Conservation (phyloP, 2,329 filamentous ascomycete species). For the Macrophomina tecta region DNA sequence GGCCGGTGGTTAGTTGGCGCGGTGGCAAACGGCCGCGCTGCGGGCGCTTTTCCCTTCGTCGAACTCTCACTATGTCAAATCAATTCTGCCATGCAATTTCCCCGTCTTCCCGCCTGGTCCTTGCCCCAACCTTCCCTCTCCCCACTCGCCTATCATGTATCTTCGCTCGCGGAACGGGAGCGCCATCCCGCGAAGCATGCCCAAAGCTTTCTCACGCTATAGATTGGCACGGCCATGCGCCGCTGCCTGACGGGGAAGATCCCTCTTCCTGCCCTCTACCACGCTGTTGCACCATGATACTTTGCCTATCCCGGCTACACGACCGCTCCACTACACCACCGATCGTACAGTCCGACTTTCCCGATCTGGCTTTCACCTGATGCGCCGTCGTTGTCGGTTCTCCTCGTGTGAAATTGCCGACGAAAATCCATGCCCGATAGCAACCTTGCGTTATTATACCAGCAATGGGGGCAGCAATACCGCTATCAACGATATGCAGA, state of each 20-base stretch:
- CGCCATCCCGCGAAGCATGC: slow-evolving; percentile 17
- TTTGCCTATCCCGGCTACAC: slow-evolving; percentile 7
- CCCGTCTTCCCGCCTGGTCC: slow-evolving; percentile 3
- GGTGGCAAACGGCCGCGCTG: slow-evolving; percentile 14
- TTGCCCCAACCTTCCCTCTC: neutral
- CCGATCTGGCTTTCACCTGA: slow-evolving; percentile 5
- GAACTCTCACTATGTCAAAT: slow-evolving; percentile 4
- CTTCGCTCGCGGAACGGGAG: slow-evolving; percentile 18
- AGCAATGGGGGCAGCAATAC: neutral
- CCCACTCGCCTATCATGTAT: slow-evolving; percentile 2
- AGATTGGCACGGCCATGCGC: slow-evolving; percentile 1
- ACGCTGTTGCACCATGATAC: neutral
- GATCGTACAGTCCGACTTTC: slow-evolving; percentile 1
- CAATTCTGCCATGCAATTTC: slow-evolving; percentile 18
- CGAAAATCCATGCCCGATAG: slow-evolving; percentile 19
- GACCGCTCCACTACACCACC: neutral
- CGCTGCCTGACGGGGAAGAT: slow-evolving; percentile 18
- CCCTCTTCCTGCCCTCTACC: neutral
- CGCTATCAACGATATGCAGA: neutral
- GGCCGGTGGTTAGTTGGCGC: slow-evolving; percentile 15
- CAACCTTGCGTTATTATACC: slow-evolving; percentile 8
- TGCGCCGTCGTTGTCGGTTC: neutral
- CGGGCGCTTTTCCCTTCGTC: slow-evolving; percentile 9
- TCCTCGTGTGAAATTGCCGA: slow-evolving; percentile 8
- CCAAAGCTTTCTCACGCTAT: slow-evolving; percentile 5